Conservation (phyloP, 495 filamentous ascomycete genomes). For the Parachaetomium inaequale region DNA sequence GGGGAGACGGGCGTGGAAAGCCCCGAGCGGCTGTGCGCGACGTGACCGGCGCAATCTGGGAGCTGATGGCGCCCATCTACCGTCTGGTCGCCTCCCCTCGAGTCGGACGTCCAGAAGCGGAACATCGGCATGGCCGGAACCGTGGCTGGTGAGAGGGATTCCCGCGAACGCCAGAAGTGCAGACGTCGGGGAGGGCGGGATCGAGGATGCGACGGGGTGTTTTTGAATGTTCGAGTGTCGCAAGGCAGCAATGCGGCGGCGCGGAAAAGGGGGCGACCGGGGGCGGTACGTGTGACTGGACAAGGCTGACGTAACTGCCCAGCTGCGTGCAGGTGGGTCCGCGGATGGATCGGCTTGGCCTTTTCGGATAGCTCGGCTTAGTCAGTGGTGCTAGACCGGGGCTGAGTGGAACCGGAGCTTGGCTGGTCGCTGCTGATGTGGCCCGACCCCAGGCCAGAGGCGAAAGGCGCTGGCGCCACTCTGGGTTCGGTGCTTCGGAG, state of each 20-base stretch:
- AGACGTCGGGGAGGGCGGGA: slow-evolving; percentile 17
- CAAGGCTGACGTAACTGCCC: slow-evolving; percentile 42
- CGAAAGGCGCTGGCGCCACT: slow-evolving; percentile 28
- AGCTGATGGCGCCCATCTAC: slow-evolving; percentile 15
- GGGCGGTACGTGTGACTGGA: slow-evolving; percentile 21
- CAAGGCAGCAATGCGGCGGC: slow-evolving; percentile 29
- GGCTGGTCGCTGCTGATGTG: slow-evolving; percentile 25
- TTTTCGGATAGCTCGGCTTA: slow-evolving; percentile 11
- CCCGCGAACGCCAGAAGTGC: slow-evolving; percentile 21
- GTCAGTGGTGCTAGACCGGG: slow-evolving; percentile 9
- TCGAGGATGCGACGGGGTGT: slow-evolving; percentile 3
- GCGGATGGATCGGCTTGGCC: slow-evolving; percentile 19
- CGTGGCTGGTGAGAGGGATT: background rate
- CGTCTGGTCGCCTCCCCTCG: slow-evolving; percentile 47
- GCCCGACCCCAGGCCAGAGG: slow-evolving; percentile 24
- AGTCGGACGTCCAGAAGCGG: slow-evolving; percentile 49
- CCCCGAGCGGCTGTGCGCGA: slow-evolving; percentile 14
- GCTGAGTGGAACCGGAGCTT: background rate
- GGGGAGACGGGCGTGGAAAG: slow-evolving; percentile 22
- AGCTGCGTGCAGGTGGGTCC: slow-evolving; percentile 27
- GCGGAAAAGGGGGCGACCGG: slow-evolving; percentile 22
- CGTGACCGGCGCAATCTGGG: slow-evolving; percentile 18
- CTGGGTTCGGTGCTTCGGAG: slow-evolving; percentile 5
- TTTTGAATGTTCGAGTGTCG: slow-evolving; percentile 17
- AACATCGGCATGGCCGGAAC: slow-evolving; percentile 39